Evolutionary conservation across 2,329 filamentous ascomycete species (phyloP), one percentile per base, ranked within the genome.

Genomic region (Apiospora aurea): DNA sequence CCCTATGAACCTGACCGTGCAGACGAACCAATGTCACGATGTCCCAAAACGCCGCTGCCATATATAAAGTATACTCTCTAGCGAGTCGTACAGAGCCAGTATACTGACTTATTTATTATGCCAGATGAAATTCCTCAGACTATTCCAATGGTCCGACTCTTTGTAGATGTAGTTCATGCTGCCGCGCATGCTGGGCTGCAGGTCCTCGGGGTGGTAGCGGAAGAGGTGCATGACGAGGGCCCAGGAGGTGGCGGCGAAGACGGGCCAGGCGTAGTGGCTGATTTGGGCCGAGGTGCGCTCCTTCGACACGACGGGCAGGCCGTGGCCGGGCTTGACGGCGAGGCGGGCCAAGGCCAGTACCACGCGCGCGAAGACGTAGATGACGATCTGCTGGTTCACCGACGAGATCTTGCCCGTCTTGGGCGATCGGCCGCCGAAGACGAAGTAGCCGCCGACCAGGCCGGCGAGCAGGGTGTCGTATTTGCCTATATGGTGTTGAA

Each of bases 101-200:
- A 21, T 16, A 18, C 41, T 13, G 57, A 69, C 26, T 29, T 69
- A 69, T 57, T 57, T 69, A 16, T 98, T 98, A 82, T 97, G 93
- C 88, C 94, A 92, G 26, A 97, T 79, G 78, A 98, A 91, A 76
- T 92, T 98, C 81, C 92, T 86, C 80, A 97, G 85, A 51, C 92
- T 93, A 79, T 97, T 93, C 94, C 96, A 99, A 72, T 93, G 88
- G 79, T 98, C 93, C 75, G 93, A 94, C 82, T 98, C 93, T 72
- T 90, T 88, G 81, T 96, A 99, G 86, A 99, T 97, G 80, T 99
- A 99, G 77, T 90, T 94, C 96, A 99, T 99, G 85, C 95, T 98
- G 83, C 91, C 95, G 81, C 94, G 89, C 86, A 99, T 84, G 82
- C 95, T 98, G 73, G 92, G 90, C 87, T 98, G 96, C 80, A 99